A percentile compares a stretch with the other conserved stretches of the same genome.
Conservation (phyloP, 2,329 filamentous ascomycete genomes). For the Albifimbria verrucaria region DNA sequence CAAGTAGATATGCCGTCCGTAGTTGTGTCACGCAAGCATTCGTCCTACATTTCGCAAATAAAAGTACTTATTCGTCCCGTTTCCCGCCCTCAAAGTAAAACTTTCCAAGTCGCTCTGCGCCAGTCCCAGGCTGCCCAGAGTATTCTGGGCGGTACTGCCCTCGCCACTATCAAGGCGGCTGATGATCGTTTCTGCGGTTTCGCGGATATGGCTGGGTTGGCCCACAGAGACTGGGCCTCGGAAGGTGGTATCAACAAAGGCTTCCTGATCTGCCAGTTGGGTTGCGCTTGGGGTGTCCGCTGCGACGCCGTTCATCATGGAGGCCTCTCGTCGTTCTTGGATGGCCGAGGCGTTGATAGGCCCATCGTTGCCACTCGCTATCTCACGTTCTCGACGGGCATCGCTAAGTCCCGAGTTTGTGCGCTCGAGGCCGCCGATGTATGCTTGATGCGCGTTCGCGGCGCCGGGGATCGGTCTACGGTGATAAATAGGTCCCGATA, state of each 20-base stretch:
- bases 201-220: constrained; percentile 27
- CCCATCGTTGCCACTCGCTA: constrained; percentile 33
- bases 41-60: no score
- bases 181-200: constrained; percentile 64
- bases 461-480: constrained; percentile 42
- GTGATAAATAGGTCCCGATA: constrained; percentile 73
- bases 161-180: constrained; percentile 53
- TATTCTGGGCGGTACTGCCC: constrained; percentile 30
- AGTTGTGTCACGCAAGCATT: no score
- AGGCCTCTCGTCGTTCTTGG: constrained; percentile 56
- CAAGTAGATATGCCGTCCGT: no score
- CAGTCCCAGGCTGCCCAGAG: constrained; percentile 42
- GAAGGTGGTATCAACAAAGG: constrained; percentile 63
- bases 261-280: constrained; percentile 47
- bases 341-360: constrained; percentile 43
- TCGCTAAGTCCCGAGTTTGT: constrained; percentile 52
- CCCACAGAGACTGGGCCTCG: constrained; percentile 49
- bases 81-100: constrained; percentile 59
- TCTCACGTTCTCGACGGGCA: constrained; percentile 32
- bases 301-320: constrained; percentile 65
- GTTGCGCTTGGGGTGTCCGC: constrained; percentile 48
- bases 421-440: constrained; percentile 40
- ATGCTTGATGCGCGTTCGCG: constrained; percentile 33
- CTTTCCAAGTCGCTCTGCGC: constrained; percentile 48
- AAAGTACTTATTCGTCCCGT: constrained; percentile 12